These are phyloP conservation scores for Daldinia grandis DNA, from an alignment of 495 filamentous ascomycete genomes.

Conservation along the genomic window DNA sequence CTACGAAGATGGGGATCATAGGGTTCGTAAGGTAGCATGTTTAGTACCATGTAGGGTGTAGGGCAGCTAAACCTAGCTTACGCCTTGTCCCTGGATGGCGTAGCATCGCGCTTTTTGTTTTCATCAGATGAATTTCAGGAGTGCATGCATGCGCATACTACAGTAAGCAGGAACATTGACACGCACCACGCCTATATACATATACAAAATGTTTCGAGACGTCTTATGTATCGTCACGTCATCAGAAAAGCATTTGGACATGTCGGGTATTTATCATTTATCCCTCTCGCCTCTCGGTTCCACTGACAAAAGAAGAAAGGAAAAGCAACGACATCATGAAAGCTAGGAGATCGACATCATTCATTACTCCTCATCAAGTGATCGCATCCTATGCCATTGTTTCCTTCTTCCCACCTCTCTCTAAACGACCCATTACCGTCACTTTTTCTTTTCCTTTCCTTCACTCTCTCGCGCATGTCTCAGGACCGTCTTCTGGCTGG, in stretches of 20 bases:
- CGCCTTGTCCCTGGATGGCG: constrained; percentile 36
- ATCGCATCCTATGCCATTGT: constrained; percentile 17
- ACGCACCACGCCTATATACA: constrained; percentile 6
- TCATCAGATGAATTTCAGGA: constrained; percentile 40
- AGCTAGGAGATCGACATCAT: constrained; percentile 38
- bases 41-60: constrained; percentile 1
- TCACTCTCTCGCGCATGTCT: constrained; percentile 13
- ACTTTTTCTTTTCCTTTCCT: constrained; percentile 15
- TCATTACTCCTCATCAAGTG: constrained; percentile 33
- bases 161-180: constrained; percentile 40
- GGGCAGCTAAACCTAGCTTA: constrained; percentile 23
- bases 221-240: constrained; percentile 20
- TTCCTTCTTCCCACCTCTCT: neutral
- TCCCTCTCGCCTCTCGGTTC: constrained; percentile 20
- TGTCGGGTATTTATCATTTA: constrained; percentile 33
- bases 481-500: neutral
- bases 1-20: neutral
- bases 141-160: constrained; percentile 43
- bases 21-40: constrained; percentile 8
- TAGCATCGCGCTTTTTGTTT: constrained; percentile 36
- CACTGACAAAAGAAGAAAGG: constrained; percentile 11
- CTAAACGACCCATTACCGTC: constrained; percentile 13
- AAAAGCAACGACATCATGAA: constrained; percentile 21
- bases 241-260: constrained; percentile 10
- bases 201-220: constrained; percentile 19